Evolutionary conservation across 2,329 filamentous ascomycete species (phyloP), one percentile per base, ranked within the genome.

Genomic region (Ophiocordyceps sinensis): DNA sequence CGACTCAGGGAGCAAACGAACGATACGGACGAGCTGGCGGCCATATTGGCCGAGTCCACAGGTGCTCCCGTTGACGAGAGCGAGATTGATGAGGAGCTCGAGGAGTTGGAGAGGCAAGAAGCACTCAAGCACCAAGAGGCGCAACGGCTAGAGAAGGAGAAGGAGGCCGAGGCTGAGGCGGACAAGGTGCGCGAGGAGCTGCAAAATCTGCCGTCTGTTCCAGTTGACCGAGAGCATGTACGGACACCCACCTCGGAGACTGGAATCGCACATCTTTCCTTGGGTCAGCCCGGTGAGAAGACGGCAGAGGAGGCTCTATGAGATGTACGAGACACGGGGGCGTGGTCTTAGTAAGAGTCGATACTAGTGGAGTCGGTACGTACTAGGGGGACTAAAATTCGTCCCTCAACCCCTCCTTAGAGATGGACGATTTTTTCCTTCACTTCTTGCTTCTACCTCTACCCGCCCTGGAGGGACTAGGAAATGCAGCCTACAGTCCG

Each of bases 21-120:
- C 40, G 77, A 82, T 51, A 78, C 82, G 21, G 87, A 95, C 54
- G 89, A 96, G 63, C 75, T 96, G 19, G 77, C 78, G 26, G 75
- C 72, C 42, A 79, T 89, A 34, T 72, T 96, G 46, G 77, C 79
- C 40, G 85, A 91, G 49, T 51, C 55, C 6, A 68, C 64, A 12
- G 65, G 62, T 13, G 55, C 51, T 34, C 59, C 58, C 1, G 67
- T 94, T 28, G 85, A 94, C 57, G 88, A 94, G 54, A 71, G 55
- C 17, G 88, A 93, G 57, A 76, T 96, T 42, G 87, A 95, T 50
- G 83, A 89, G 45, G 89, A 95, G 64, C 70, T 96, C 37, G 82
- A 83, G 49, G 79, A 71, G 4, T 65, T 98, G 64, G 79, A 88
- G 61, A 65, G 57, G 29, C 68, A 75, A 48, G 73, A 77, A 50